Percentiles rank a stretch among this genome's conserved stretches.
Conservation (phyloP, 805 yeast species). For the Nakazawaea pomicola region DNA sequence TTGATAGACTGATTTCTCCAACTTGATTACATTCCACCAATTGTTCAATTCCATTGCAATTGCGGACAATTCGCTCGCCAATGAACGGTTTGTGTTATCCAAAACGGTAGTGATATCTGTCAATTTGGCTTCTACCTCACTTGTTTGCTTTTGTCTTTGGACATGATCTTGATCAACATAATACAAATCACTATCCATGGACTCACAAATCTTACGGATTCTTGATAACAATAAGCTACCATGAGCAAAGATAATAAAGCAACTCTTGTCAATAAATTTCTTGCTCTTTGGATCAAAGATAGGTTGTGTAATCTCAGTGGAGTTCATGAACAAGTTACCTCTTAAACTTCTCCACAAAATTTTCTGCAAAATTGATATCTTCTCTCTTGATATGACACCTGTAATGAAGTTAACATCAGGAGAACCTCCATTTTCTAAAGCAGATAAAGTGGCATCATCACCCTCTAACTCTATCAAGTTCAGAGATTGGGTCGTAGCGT, state of each 20-base stretch:
- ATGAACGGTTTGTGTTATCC: conserved; percentile 44
- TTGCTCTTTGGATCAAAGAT: conserved; percentile 58
- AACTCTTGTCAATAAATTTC: conserved; percentile 61
- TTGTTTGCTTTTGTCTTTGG: conserved; percentile 32
- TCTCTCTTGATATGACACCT: conserved; percentile 76
- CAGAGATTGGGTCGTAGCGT: conserved; percentile 15
- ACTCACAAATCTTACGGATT: conserved; percentile 79
- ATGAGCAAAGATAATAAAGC: conserved; percentile 88
- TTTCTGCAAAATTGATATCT: conserved; percentile 66
- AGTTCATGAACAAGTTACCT: conserved; percentile 81
- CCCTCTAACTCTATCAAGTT: conserved; percentile 21
- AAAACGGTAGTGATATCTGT: conserved; percentile 47
- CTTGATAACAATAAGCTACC: conserved; percentile 71
- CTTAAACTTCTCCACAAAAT: conserved; percentile 90
- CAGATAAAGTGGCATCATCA: conserved; percentile 29
- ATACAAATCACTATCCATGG: conserved; percentile 79
- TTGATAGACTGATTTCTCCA: conserved; percentile 56
- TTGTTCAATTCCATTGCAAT: conserved; percentile 54
- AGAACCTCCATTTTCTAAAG: conserved; percentile 32
- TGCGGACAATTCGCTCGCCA: conserved; percentile 62
- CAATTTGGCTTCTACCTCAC: conserved; percentile 43
- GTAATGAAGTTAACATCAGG: conserved; percentile 51
- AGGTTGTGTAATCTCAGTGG: conserved; percentile 66
- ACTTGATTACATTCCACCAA: conserved; percentile 50
- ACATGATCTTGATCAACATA: conserved; percentile 44